These are phyloP conservation scores for Rutstroemia sp. DNA, from an alignment of 2,329 filamentous ascomycete genomes.

Conservation along the genomic window DNA sequence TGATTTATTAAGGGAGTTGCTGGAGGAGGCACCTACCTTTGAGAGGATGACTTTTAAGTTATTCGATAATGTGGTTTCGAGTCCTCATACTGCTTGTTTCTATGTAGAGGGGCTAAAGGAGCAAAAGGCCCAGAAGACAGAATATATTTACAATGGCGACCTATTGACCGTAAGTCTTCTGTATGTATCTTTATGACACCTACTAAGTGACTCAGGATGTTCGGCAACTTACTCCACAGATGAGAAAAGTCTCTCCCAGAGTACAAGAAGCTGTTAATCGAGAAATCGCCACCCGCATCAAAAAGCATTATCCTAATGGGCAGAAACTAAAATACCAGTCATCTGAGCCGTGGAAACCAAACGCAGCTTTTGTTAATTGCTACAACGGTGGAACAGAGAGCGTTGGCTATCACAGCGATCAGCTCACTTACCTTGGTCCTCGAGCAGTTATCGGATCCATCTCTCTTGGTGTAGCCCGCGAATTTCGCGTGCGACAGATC, in stretches of 20 bases:
- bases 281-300: constrained; percentile 67
- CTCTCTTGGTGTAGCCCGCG: constrained; percentile 83
- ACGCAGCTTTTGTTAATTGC: constrained; percentile 91
- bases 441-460: constrained; percentile 82
- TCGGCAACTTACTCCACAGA: constrained; percentile 65
- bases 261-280: constrained; percentile 72
- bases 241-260: constrained; percentile 58
- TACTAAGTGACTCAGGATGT: constrained; percentile 48
- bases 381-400: constrained; percentile 75
- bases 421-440: constrained; percentile 87
- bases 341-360: constrained; percentile 67
- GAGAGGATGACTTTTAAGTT: constrained; percentile 69
- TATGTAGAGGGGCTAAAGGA: constrained; percentile 73
- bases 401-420: constrained; percentile 89
- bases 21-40: constrained; percentile 66
- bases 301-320: constrained; percentile 56
- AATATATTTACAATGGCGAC: constrained; percentile 82
- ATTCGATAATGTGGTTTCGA: constrained; percentile 80
- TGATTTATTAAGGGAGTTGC: constrained; percentile 64
- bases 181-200: neutral
- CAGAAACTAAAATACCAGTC: constrained; percentile 74
- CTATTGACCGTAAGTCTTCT: constrained; percentile 47
- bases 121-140: constrained; percentile 59
- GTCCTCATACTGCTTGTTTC: constrained; percentile 76
- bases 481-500: constrained; percentile 80